phyloP scores from a whole-genome alignment of 1,284 basidiomycete species.

The Irpex sp. region DNA sequence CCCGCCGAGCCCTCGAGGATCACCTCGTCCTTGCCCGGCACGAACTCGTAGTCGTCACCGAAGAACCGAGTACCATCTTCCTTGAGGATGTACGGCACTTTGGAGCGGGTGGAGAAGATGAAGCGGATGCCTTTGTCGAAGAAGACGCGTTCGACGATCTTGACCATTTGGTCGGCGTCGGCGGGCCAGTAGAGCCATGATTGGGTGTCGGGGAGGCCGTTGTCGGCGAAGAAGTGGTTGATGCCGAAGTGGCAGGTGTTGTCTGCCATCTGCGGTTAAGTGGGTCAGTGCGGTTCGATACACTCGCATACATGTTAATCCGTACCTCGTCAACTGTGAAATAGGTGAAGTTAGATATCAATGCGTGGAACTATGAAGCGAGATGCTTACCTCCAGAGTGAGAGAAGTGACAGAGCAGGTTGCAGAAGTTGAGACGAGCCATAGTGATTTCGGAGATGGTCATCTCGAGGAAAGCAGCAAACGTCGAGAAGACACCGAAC shows the following conservation, averaged over 20 bases:
- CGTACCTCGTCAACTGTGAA: slow-evolving; percentile 55
- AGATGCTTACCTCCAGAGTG: slow-evolving; percentile 68
- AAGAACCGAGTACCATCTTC: slow-evolving; percentile 70
- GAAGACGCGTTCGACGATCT: slow-evolving; percentile 72
- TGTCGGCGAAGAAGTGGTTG: slow-evolving; percentile 85
- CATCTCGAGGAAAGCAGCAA: slow-evolving; percentile 89
- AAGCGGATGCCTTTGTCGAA: slow-evolving; percentile 79
- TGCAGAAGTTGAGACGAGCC: slow-evolving; percentile 83
- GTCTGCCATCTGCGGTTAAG: slow-evolving; percentile 60
- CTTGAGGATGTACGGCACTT: slow-evolving; percentile 82
- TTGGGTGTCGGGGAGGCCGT: slow-evolving; percentile 74
- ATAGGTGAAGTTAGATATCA: slow-evolving; percentile 1
- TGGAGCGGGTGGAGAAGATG: slow-evolving; percentile 83
- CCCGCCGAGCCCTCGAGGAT: slow-evolving; percentile 68
- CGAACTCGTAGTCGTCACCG: slow-evolving; percentile 70
- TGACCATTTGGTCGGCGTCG: slow-evolving; percentile 76
- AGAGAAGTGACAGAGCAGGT: slow-evolving; percentile 83
- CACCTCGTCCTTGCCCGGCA: slow-evolving; percentile 78
- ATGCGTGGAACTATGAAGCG: neutral
- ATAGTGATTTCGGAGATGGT: slow-evolving; percentile 84
- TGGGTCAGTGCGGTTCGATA: neutral
- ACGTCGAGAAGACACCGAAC: slow-evolving; percentile 82
- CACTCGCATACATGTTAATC: neutral
- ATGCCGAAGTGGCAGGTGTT: slow-evolving; percentile 84
- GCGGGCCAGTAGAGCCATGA: slow-evolving; percentile 85